Evolutionary conservation across 148 eudicot species (phyloP), one percentile per base, ranked within the genome.

Genomic region (Nepenthes mirabilis): DNA sequence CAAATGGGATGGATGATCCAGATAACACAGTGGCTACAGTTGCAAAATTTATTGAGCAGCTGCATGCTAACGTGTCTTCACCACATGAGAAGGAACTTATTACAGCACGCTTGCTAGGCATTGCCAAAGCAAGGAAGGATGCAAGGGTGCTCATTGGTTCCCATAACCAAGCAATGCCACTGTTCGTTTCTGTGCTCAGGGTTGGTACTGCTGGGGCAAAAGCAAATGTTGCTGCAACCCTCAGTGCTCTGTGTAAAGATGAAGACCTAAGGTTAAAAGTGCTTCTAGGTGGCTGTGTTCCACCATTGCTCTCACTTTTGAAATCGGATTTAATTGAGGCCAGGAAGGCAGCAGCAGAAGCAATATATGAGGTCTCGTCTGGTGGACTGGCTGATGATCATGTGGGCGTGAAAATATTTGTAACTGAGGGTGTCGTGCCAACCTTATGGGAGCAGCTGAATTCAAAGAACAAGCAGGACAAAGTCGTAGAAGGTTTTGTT

Each of bases 381-480:
- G 80, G 87, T 67, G 90, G 90, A 60, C 73, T 82, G 59, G 79
- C 80, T 11, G 82, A 77, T 74, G 94, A 87, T 74, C 89, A 79
- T 40, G 83, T 87, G 36, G 95, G 95, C 34, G 70, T 74, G 72
- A 82, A 87, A 68, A 87, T 87, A 74, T 87, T 87, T 62, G 75
- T 81, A 13, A 83, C 90, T 32, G 95, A 87, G 79, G 87, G 87
- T 64, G 95, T 87, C 36, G 95, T 87, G 43, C 87, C 95, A 3
- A 74, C 83, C 40, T 77, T 87, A 52, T 87, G 90, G 90, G 90
- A 82, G 72, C 90, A 84, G 72, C 79, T 87, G 32, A 74, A 75
- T 69, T 57, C 67, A 9, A 74, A 73, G 65, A 76, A 68, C 43
- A 77, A 74, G 66, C 80, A 78, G 63, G 90, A 84, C 62, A 84